These are phyloP conservation scores for Hygrophoropsis aurantiaca DNA, from an alignment of 768 basidiomycete species.

Conservation along the genomic window DNA sequence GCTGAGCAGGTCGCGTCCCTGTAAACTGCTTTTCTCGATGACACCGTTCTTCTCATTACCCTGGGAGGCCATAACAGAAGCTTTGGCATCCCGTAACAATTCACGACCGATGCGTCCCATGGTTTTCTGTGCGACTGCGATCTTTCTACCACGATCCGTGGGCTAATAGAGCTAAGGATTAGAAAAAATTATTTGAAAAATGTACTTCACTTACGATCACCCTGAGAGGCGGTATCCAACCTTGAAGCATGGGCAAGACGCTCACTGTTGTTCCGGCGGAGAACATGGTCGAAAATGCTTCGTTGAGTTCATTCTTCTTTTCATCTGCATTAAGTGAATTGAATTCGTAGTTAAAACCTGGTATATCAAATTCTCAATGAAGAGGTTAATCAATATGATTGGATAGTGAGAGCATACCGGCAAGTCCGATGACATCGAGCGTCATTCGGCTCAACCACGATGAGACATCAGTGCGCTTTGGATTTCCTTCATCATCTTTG, in stretches of 20 bases:
- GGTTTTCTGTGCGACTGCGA: constrained; percentile 31
- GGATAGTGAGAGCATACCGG: constrained; percentile 32
- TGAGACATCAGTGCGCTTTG: constrained; percentile 28
- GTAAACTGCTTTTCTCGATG: constrained; percentile 32
- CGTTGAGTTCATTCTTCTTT: constrained; percentile 29
- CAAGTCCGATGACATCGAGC: constrained; percentile 42
- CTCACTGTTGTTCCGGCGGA: constrained; percentile 6
- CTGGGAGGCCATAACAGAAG: constrained; percentile 21
- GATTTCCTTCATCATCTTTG: constrained; percentile 17
- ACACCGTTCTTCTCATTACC: constrained; percentile 22
- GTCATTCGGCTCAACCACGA: constrained; percentile 36
- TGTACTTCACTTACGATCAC: constrained; percentile 32
- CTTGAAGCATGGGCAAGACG: constrained; percentile 32
- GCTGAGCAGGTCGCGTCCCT: constrained; percentile 56
- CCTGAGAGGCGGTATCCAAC: constrained; percentile 36
- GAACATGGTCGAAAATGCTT: constrained; percentile 34
- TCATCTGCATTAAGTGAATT: constrained; percentile 25
- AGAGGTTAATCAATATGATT: not conserved
- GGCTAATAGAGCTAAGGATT: constrained; percentile 15
- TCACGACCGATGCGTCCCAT: constrained; percentile 52
- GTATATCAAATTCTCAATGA: not conserved
- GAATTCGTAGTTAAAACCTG: constrained; percentile 42
- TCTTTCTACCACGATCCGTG: constrained; percentile 12
- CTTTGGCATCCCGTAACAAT: constrained; percentile 52
- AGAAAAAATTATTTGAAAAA: not conserved